Percentiles rank a stretch among this genome's conserved stretches.
Conservation (phyloP, 2,329 filamentous ascomycete species). For the Aspergillus viridinutans region DNA sequence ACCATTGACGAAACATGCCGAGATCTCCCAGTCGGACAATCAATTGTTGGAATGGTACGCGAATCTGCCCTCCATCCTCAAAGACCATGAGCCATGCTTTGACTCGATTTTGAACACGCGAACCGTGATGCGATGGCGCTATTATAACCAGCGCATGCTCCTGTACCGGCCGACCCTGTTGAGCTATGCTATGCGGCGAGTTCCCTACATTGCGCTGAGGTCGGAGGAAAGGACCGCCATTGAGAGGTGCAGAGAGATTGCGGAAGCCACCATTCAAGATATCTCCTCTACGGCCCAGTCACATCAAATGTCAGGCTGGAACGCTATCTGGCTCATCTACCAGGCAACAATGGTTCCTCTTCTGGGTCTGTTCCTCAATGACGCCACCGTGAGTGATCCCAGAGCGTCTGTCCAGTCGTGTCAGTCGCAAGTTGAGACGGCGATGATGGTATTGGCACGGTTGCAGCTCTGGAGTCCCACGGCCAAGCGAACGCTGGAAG, state of each 20-base stretch:
- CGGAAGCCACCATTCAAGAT: slow-evolving; percentile 67
- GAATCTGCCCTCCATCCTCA: slow-evolving; percentile 62
- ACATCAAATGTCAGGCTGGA: slow-evolving; percentile 76
- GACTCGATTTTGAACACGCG: slow-evolving; percentile 67
- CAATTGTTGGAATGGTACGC: slow-evolving; percentile 70
- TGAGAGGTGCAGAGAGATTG: slow-evolving; percentile 64
- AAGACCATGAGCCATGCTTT: slow-evolving; percentile 63
- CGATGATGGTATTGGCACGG: slow-evolving; percentile 36
- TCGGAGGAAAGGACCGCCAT: slow-evolving; percentile 66
- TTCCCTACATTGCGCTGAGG: slow-evolving; percentile 47
- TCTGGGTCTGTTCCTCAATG: slow-evolving; percentile 60
- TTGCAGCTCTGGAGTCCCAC: slow-evolving; percentile 64
- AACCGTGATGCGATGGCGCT: slow-evolving; percentile 77
- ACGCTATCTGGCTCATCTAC: slow-evolving; percentile 77
- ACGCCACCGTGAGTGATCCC: slow-evolving; percentile 51
- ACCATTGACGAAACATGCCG: slow-evolving; percentile 62
- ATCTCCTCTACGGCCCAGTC: slow-evolving; percentile 66
- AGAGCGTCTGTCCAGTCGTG: slow-evolving; percentile 50
- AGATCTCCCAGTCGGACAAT: slow-evolving; percentile 62
- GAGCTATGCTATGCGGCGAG: slow-evolving; percentile 55
- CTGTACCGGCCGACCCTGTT: slow-evolving; percentile 70
- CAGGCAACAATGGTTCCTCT: slow-evolving; percentile 76
- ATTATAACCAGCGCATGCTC: slow-evolving; percentile 71
- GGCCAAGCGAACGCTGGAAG: slow-evolving; percentile 59
- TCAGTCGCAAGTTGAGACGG: slow-evolving; percentile 55